Conservation (phyloP, 139 green algal species). For the Limnomonas spitsbergensis region DNA sequence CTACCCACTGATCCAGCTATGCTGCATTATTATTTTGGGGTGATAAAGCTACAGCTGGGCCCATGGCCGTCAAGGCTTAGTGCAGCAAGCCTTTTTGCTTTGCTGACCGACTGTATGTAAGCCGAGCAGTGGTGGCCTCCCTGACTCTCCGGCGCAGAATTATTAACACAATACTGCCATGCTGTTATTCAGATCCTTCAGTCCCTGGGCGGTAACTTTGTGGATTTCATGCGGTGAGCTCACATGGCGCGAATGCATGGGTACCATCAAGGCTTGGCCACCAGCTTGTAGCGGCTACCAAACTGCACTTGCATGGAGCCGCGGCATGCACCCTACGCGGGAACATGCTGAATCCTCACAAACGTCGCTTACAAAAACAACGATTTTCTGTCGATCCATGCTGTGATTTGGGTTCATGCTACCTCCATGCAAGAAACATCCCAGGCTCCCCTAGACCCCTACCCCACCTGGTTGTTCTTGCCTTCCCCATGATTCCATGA, state of each 20-base stretch:
- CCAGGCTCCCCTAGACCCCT: not conserved
- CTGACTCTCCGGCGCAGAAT: no score
- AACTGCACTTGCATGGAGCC: no score
- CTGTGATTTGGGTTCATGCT: not conserved
- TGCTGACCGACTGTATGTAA: no score
- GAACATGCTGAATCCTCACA: not conserved
- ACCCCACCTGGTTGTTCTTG: not conserved
- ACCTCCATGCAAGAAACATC: not conserved
- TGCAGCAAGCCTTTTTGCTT: not conserved
- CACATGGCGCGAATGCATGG: no score
- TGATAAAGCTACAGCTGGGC: no score
- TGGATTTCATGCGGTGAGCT: not conserved
- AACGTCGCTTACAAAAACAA: not conserved
- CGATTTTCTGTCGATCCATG: not conserved
- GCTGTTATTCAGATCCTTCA: not conserved
- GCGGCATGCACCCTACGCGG: not conserved
- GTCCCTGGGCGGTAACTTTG: not conserved
- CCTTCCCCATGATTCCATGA: no score
- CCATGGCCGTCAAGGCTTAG: not conserved
- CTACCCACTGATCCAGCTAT: not conserved
- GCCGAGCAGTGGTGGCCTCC: no score
- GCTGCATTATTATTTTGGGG: not conserved
- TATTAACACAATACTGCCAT: no score
- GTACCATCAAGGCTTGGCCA: no score
- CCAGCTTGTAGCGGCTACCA: no score